Base-by-base conservation (phyloP, 2,329 filamentous ascomycete species). In the Trichoderma afroharzianum region DNA sequence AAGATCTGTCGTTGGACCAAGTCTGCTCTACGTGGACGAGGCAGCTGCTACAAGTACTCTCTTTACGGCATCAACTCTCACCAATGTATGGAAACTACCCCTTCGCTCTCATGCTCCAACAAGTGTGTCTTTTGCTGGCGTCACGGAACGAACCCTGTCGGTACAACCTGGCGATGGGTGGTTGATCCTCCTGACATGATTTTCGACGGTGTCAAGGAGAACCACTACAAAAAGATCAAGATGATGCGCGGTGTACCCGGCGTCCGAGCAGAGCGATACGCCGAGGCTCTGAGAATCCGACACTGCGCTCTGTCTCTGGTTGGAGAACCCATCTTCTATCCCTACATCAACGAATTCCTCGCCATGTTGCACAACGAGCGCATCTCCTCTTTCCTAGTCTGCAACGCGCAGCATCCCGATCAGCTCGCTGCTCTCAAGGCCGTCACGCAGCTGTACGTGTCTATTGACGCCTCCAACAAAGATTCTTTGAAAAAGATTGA, bases 121-220 rank as follows among this genome's bases (percentile, higher is more conserved):
- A 98, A 99, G 81, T 98, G 96, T 81, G 94, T 99, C 75, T 99
- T 98, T 82, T 99, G 95, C 86, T 99, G 95, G 96, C 91, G 96
- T 7, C 96, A 98, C 79, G 96, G 95, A 68, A 98, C 96, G 0
- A 99, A 98, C 80, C 95, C 95, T 0, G 96, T 98, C 0, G 95
- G 95, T 62, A 98, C 96, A 3, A 97, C 92, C 5, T 98, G 96
- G 95, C 91, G 95, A 73, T 99, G 95, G 95, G 90, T 95, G 64
- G 93, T 98, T 33, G 96, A 98, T 79, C 91, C 93, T 0, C 95
- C 95, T 0, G 92, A 97, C 28, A 81, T 94, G 76, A 97, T 98
- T 76, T 97, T 98, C 79, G 84, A 92, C 47, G 95, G 95, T 63
- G 94, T 97, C 74, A 97, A 97, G 80, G 91, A 91, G 72, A 93